Evolutionary conservation across 148 eudicot species (phyloP).

Genomic region (Vaccinium corymbosum): DNA sequence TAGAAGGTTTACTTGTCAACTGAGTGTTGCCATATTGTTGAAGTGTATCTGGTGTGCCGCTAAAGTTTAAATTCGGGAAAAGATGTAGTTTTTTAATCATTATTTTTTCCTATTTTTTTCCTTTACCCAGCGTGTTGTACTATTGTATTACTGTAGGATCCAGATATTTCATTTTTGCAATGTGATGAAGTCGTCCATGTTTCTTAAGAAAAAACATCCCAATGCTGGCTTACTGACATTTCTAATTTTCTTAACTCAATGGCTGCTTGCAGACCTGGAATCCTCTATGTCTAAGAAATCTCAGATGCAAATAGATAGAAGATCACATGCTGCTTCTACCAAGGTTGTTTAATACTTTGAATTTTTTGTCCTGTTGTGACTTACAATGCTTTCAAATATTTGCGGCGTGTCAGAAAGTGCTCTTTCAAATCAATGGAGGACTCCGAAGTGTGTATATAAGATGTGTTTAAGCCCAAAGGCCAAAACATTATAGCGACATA

Average conservation of each 20-base stretch:
- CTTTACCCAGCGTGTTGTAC: not conserved
- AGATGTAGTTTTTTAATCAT: too few species aligned
- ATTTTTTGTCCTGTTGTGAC: not conserved
- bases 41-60: not conserved
- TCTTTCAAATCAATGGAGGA: not conserved
- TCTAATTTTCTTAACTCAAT: conserved; percentile 7
- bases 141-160: not conserved
- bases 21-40: not conserved
- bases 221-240: too few species aligned
- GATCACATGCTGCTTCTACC: conserved; percentile 25
- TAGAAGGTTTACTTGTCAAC: not conserved
- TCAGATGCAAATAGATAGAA: conserved; percentile 39
- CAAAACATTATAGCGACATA: too few species aligned
- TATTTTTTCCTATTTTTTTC: not conserved
- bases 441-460: not conserved
- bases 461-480: not conserved
- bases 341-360: conserved; percentile 22
- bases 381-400: not conserved
- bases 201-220: too few species aligned
- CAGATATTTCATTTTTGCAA: not conserved
- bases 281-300: conserved; percentile 40
- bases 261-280: conserved; percentile 47
- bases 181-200: too few species aligned
- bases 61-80: not conserved
- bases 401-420: not conserved